Evolutionary conservation across 2,329 filamentous ascomycete species (phyloP), one percentile per base, ranked within the genome.

Genomic region (Diplodia seriata): DNA sequence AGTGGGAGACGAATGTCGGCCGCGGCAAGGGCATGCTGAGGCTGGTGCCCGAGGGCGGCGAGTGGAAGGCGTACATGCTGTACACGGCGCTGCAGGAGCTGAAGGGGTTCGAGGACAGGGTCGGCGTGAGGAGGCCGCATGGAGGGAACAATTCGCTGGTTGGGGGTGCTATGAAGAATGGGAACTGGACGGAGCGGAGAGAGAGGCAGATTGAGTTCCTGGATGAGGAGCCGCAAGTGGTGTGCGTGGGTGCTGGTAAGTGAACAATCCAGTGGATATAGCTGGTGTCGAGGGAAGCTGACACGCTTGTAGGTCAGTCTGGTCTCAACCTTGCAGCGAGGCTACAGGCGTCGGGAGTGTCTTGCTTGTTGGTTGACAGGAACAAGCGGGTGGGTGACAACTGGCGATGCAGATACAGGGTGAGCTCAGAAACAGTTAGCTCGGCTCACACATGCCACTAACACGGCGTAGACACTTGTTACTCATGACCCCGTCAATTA

Each of bases 111-210:
- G 84, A 88, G 68, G 87, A 91, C 74, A 70, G 71, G 0, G 74
- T 81, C 1, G 80, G 82, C 1, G 73, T 72, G 1, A 81, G 80
- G 4, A 81, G 90, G 33, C 83, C 86, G 0, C 79, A 79, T 23
- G 90, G 90, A 0, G 87, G 85, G 0, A 85, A 84, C 73, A 91
- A 90, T 71, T 91, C 89, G 85, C 78, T 82, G 4, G 86, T 90
- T 69, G 81, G 80, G 59, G 82, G 87, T 12, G 78, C 74, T 1
- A 77, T 79, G 0, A 84, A 86, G 29, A 73, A 20, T 4, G 43
- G 73, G 0, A 81, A 86, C 1, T 87, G 86, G 67, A 72, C 77
- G 0, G 80, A 84, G 33, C 79, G 76, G 0, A 81, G 75, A 20
- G 70, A 77, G 38, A 69, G 71, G 2, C 69, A 75, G 50, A 71